Evolutionary conservation across 2,329 filamentous ascomycete species (phyloP), one percentile per base, ranked within the genome.

Genomic region (Camillea tinctor): DNA sequence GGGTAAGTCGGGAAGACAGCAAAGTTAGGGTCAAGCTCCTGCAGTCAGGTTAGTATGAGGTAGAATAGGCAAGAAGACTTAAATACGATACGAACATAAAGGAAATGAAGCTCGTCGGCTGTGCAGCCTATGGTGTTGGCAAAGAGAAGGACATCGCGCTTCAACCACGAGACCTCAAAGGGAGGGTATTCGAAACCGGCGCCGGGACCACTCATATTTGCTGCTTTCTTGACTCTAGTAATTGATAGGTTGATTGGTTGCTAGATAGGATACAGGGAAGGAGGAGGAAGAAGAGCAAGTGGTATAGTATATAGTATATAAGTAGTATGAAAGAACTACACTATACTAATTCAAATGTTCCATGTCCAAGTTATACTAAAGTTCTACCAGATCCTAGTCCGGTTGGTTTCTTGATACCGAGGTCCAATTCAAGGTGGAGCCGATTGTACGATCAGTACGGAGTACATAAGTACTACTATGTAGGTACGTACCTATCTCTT

Each of bases 1-100:
- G 92, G 86, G 75, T 96, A 96, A 50, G 93, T 96, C 19, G 93
- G 93, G 76, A 97, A 97, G 69, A 91, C 90, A 63, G 89, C 78
- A 75, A 97, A 97, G 60, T 90, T 84, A 52, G 93, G 92, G 74
- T 97, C 89, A 56, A 96, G 85, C 78, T 97, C 93, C 91, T 94
- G 66, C 0, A 54, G 19, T 49, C 19, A 30, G 54, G n/a, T 60
- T 6, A 61, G 61, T 61, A 40, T 56, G 54, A 51, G n/a, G 21
- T 17, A 44, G n/a, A 11, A n/a, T 1, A 9, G 21, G 23, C 21
- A 26, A 2, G 48, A 54, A 60, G n/a, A n/a, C n/a, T n/a, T n/a
- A n/a, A 49, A 59, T 50, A 58, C 40, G 60, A 54, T 55, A 61
- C 56, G 36, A 23, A 95, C 92, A 71, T 93, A 97, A 78, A 97